Conservation (phyloP, 768 basidiomycete genomes). For the Amanita fuliginea region DNA sequence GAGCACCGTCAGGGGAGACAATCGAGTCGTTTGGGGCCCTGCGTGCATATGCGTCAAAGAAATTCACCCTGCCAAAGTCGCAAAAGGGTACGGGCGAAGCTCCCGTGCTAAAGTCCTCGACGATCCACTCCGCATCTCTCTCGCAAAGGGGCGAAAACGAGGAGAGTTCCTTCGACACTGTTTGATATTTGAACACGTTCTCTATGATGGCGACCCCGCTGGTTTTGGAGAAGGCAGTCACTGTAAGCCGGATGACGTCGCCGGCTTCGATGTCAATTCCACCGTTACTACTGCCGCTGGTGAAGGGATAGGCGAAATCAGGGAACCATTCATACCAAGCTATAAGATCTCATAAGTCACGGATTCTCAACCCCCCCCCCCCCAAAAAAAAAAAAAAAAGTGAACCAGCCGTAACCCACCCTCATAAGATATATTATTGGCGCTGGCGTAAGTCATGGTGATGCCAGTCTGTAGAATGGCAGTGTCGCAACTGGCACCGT, state of each 20-base stretch:
- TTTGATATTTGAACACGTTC: background rate
- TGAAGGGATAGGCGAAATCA: background rate
- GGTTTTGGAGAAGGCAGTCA: background rate
- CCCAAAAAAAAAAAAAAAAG: background rate
- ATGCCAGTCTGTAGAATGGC: background rate
- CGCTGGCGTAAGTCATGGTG: background rate
- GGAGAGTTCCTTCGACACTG: background rate
- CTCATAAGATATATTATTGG: background rate
- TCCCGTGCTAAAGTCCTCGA: background rate
- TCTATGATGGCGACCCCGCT: background rate
- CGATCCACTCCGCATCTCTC: background rate
- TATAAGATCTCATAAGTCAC: background rate
- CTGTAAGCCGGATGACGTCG: background rate
- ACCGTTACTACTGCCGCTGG: no score
- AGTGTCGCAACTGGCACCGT: background rate
- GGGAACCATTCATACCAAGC: constrained; percentile 1
- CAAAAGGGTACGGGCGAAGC: background rate
- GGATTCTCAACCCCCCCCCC: no score
- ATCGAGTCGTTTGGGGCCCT: background rate
- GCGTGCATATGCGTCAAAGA: background rate
- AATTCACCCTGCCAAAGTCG: background rate
- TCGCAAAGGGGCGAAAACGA: background rate
- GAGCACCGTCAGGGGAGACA: background rate
- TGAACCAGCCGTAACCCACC: background rate
- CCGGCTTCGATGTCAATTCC: background rate